These are phyloP conservation scores for Pseudonectria buxi DNA, from an alignment of 2,329 filamentous ascomycete genomes.

Conservation along the genomic window DNA sequence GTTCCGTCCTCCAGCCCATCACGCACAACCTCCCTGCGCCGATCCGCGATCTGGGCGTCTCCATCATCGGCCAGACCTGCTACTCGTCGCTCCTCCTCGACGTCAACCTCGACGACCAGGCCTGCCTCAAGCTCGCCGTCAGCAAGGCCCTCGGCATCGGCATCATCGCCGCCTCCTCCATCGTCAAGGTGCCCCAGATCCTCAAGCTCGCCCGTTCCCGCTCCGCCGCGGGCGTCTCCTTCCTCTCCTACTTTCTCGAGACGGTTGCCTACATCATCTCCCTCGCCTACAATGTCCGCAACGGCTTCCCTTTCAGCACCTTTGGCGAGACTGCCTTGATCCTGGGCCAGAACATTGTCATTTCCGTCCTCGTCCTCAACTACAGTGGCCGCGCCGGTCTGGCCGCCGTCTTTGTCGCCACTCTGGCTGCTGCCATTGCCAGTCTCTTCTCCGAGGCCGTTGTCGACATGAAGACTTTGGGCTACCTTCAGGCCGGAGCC, in stretches of 20 bases:
- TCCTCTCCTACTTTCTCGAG: conserved; percentile 89
- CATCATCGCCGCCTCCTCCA: conserved; percentile 81
- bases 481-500: conserved; percentile 75
- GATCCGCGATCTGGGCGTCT: conserved; percentile 66
- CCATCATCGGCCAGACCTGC: conserved; percentile 76
- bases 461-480: conserved; percentile 60
- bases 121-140: conserved; percentile 81
- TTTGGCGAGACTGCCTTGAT: conserved; percentile 94
- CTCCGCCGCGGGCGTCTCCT: conserved; percentile 77
- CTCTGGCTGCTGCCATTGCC: conserved; percentile 61
- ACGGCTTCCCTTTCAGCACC: conserved; percentile 90
- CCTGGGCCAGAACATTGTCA: conserved; percentile 83
- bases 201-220: conserved; percentile 78
- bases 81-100: conserved; percentile 82
- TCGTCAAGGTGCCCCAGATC: conserved; percentile 97
- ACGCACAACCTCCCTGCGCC: conserved; percentile 68
- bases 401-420: conserved; percentile 73
- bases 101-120: conserved; percentile 67
- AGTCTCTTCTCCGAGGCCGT: conserved; percentile 62
- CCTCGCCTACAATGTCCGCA: conserved; percentile 86
- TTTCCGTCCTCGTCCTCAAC: conserved; percentile 77
- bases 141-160: conserved; percentile 90
- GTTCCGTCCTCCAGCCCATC: conserved; percentile 58
- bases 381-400: conserved; percentile 63
- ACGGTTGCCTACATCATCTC: conserved; percentile 81